Evolutionary conservation across 768 basidiomycete genomes (phyloP), one percentile per base, ranked within the genome.

Genomic region (Leccinum longicurvipes): DNA sequence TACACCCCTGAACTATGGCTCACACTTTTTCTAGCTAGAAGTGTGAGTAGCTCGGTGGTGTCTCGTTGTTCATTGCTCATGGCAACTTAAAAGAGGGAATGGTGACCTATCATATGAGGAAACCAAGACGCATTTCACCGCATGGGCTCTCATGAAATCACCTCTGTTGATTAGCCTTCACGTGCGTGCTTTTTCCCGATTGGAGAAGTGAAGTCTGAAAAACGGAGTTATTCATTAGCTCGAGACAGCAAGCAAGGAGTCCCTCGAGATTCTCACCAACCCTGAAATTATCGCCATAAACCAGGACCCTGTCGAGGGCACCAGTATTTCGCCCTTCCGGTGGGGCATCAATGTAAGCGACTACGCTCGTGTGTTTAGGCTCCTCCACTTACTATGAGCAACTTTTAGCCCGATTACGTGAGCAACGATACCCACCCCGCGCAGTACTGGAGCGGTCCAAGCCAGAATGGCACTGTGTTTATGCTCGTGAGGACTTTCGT

Each of bases 101-200:
- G 85, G 83, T 14, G 72, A 79, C 29, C 72, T 87, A 45, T 79
- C 81, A 0, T 79, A 75, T 62, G 84, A 87, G 14, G 86, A 88
- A 69, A 70, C 78, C 24, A 87, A 87, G 66, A 77, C 84, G 3
- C 86, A 88, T 64, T 88, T 87, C 65, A 87, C 85, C 0, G 84
- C 82, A 0, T 87, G 86, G 86, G 84, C 84, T 32, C 68, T 88
- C 28, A 79, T 86, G 81, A 87, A 86, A 63, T 83, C 82, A 0
- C 86, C 86, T 3, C 75, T 87, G 14, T 72, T 87, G 50, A 82
- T 87, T 54, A 80, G 85, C 51, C 82, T 85, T 6, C 71, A 82
- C 50, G 82, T 84, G 55, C 14, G 79, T 66, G 34, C 57, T 14
- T 56, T 56, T n/a, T 34, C 15, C 12, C 14, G 32, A 50, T 21